These are phyloP conservation scores for Lactarius deliciosus DNA, from an alignment of 768 basidiomycete species.

Conservation along the genomic window DNA sequence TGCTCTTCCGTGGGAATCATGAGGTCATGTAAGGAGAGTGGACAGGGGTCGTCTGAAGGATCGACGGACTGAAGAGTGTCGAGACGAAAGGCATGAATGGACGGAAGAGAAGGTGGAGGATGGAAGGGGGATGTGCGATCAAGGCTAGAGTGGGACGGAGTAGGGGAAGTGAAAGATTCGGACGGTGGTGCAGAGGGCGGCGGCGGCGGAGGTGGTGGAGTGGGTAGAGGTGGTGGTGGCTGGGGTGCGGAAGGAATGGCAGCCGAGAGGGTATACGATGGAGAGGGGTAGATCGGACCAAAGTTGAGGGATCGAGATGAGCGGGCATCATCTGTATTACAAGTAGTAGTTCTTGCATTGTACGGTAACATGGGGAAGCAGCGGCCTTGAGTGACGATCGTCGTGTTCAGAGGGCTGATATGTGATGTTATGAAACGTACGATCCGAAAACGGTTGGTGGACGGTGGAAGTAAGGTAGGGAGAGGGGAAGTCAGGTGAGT, in stretches of 20 bases:
- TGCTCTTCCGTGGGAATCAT: slow-evolving; percentile 26
- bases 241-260: slow-evolving; percentile 17
- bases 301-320: slow-evolving; percentile 21
- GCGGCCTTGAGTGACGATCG: slow-evolving; percentile 21
- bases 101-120: slow-evolving; percentile 17
- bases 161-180: slow-evolving; percentile 14
- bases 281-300: slow-evolving; percentile 22
- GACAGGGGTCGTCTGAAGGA: slow-evolving; percentile 29
- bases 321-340: slow-evolving; percentile 17
- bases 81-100: slow-evolving; percentile 25
- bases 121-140: neutral
- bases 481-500: slow-evolving; percentile 18
- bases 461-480: slow-evolving; percentile 12
- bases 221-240: neutral
- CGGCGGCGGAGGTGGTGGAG: neutral
- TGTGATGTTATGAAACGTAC: slow-evolving; percentile 14
- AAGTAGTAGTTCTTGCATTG: neutral
- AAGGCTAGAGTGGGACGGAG: slow-evolving; percentile 20
- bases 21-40: slow-evolving; percentile 29
- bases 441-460: slow-evolving; percentile 11
- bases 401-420: slow-evolving; percentile 16
- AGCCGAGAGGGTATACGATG: slow-evolving; percentile 26
- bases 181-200: slow-evolving; percentile 9
- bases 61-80: slow-evolving; percentile 28
- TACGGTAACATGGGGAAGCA: slow-evolving; percentile 27